A percentile compares a stretch with the other conserved stretches of the same genome.
phyloP scores from a whole-genome alignment of 1,284 basidiomycete genomes.

The Chalciporus sp. region DNA sequence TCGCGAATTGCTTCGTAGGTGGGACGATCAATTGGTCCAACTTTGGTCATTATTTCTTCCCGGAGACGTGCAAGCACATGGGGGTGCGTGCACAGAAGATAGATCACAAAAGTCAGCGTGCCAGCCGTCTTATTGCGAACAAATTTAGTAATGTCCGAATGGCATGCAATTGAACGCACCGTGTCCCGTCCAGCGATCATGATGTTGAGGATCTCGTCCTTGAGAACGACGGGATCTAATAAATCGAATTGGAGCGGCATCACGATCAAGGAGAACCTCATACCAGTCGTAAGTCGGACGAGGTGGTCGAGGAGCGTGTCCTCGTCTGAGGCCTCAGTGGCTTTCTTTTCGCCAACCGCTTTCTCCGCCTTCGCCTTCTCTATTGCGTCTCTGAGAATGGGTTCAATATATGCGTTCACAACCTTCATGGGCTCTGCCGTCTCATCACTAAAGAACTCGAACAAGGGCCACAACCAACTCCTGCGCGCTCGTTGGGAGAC shows the following conservation, averaged over 20 bases:
- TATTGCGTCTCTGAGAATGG: constrained; percentile 50
- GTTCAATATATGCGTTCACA: constrained; percentile 53
- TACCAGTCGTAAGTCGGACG: constrained; percentile 25
- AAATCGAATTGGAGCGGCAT: constrained; percentile 13
- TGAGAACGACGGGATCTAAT: constrained; percentile 37
- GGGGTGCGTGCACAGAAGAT: constrained; percentile 53
- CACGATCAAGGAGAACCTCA: neutral
- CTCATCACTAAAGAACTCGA: constrained; percentile 50
- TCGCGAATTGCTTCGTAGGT: constrained; percentile 48
- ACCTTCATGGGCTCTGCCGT: constrained; percentile 47
- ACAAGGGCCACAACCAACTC: constrained; percentile 49
- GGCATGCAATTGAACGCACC: constrained; percentile 25
- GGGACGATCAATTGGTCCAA: constrained; percentile 44
- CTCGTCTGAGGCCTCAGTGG: constrained; percentile 9
- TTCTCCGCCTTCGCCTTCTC: constrained; percentile 34
- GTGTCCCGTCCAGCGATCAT: constrained; percentile 51
- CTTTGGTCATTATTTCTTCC: constrained; percentile 45
- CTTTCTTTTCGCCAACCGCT: constrained; percentile 12
- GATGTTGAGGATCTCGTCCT: constrained; percentile 49
- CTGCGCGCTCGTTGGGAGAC: constrained; percentile 42
- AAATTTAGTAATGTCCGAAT: neutral
- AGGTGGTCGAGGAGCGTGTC: constrained; percentile 30
- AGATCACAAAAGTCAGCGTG: constrained; percentile 50
- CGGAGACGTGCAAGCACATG: constrained; percentile 45
- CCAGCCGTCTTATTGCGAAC: constrained; percentile 41